Conservation (phyloP, 331 rosid genomes). For the Quercus lobata region DNA sequence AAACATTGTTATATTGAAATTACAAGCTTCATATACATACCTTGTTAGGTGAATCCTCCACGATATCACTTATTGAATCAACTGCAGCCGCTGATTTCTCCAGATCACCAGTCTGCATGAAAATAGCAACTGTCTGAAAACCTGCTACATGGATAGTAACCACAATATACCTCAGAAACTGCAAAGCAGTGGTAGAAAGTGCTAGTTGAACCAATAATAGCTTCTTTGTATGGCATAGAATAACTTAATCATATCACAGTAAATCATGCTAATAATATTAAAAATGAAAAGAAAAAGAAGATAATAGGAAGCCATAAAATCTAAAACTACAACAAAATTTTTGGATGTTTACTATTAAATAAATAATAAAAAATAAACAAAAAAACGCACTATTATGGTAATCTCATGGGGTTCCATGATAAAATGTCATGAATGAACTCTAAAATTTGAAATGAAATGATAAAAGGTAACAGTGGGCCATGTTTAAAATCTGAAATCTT, state of each 20-base stretch:
- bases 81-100: conserved; percentile 58
- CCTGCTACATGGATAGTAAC: conserved; percentile 97
- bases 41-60: conserved; percentile 85
- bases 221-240: conserved; percentile 14
- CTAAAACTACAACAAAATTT: neutral
- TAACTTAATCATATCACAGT: conserved; percentile 6
- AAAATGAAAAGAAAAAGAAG: neutral
- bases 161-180: conserved; percentile 86
- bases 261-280: neutral
- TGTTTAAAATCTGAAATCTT: neutral
- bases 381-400: neutral
- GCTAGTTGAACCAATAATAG: conserved; percentile 33
- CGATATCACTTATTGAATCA: conserved; percentile 57
- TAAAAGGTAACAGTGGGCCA: neutral
- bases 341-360: neutral
- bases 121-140: conserved; percentile 99
- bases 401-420: neutral
- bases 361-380: neutral
- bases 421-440: neutral
- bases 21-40: conserved; percentile 31
- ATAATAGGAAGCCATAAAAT: neutral
- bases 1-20: conserved; percentile 3
- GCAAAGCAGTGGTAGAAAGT: conserved; percentile 38
- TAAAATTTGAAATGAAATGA: neutral
- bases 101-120: conserved; percentile 95